Percentiles rank a stretch among this genome's conserved stretches.
Conservation (phyloP, 129 eudicot genomes). For the Ambrosia trifida region DNA sequence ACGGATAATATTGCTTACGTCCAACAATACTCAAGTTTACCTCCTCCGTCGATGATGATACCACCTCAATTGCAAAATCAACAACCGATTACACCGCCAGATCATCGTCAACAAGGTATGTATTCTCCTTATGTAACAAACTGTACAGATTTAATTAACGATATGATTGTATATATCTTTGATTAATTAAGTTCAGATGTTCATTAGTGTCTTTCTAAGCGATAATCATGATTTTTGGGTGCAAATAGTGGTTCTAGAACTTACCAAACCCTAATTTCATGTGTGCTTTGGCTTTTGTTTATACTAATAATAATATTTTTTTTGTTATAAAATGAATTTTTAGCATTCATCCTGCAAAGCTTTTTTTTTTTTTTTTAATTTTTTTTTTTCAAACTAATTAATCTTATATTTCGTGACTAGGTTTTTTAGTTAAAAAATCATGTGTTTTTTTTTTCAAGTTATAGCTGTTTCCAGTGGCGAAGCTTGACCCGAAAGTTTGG, state of each 20-base stretch:
- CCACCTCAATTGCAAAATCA: constrained; percentile 31
- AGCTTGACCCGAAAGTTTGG: too few relatives aligned
- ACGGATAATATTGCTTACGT: constrained; percentile 11
- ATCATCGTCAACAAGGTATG: constrained; percentile 36
- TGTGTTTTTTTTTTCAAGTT: too few relatives aligned
- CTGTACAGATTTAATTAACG: not conserved
- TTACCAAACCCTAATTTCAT: constrained; percentile 21
- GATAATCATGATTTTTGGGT: not conserved
- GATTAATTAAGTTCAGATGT: not conserved
- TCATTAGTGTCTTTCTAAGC: not conserved
- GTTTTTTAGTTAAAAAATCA: too few relatives aligned
- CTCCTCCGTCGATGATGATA: constrained; percentile 34
- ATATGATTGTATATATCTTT: not conserved
- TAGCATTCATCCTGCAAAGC: too few relatives aligned
- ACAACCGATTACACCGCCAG: constrained; percentile 24
- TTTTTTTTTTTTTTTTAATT: too few relatives aligned
- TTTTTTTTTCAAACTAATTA: too few relatives aligned
- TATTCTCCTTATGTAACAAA: not conserved
- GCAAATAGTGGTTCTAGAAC: not conserved
- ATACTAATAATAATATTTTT: too few relatives aligned
- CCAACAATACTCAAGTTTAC: constrained; percentile 8
- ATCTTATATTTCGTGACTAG: too few relatives aligned
- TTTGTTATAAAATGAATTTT: too few relatives aligned
- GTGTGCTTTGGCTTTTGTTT: not conserved
- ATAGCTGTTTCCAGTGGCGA: not conserved